Base-by-base conservation (phyloP, 1,139 yeast species). In the Geotrichum bryndzae region DNA sequence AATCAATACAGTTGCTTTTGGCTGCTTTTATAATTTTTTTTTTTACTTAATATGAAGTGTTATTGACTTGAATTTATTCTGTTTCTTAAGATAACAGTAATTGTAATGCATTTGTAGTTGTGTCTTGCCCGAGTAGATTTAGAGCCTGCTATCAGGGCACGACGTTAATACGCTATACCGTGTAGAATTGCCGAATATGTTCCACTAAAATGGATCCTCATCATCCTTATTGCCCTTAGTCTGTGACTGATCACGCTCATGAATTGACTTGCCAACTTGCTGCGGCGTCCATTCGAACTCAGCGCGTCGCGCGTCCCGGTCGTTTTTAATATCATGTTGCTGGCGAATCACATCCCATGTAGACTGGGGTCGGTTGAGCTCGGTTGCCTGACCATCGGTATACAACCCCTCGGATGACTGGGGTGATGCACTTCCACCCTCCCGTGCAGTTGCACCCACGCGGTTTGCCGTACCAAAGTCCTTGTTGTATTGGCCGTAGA, bases 401-500 rank as follows among this genome's bases (percentile, higher is more conserved):
- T 41, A 41, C 5, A 41, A 23, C 48, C 10, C 48, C 18, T 41
- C 48, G 22, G 48, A 41, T 4, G 45, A 38, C 18, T 2, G 18
- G 6, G 45, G 18, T 13, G 23, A 46, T 10, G 23, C 23, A 41
- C 22, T 41, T 41, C 13, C 22, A 41, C 48, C 22, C 23, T n/a
- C 8, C 10, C 48, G 48, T 23, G 22, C 48, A 41, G 48, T 41
- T 18, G 10, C 22, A 41, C 48, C 48, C 10, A 15, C 22, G 22
- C 48, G 48, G 13, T 5, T 41, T 18, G 48, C 6, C 13, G 48
- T 2, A 8, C 48, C 48, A 41, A 41, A 41, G 48, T 41, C 48
- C 22, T 15, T n/a, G 22, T 41, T 41, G 51, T 60, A 60, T 54
- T 58, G 56, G 15, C 57, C 52, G 41, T 41, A 60, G 18, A 53